Evolutionary conservation across 1,139 yeast species (phyloP), one percentile per base, ranked within the genome.

Genomic region (Yamadazyma mexicana): DNA sequence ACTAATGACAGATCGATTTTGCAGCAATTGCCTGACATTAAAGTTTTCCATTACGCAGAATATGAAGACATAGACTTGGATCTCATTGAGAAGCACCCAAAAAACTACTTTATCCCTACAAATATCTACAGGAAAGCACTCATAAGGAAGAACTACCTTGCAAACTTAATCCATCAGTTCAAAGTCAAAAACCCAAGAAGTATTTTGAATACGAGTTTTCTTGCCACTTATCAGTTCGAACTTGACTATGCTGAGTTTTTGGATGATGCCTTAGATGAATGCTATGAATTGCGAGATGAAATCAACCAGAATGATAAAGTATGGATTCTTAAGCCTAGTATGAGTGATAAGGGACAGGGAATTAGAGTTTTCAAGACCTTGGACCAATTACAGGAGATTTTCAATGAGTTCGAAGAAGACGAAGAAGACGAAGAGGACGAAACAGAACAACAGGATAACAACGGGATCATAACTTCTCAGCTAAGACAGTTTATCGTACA

Each of bases 301-400:
- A 67, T 92, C 27, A 83, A 84, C 39, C 57, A 61, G 5, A 80
- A 79, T 16, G 74, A 72, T n/a, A 78, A 75, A 48, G 76, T 83
- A 39, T 92, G 94, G 91, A 92, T 92, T 36, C 69, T 92, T 53
- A 92, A 92, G 56, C 98, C 98, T 10, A 82, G 96, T 49, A 89
- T 92, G 97, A 85, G 95, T 54, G 98, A 92, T 55, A 83, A 92
- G 56, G 98, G 96, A 9, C 97, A 92, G 59, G 98, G 98, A 0
- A 89, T 92, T 33, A 69, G 96, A 35, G 62, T 92, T 1, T 92
- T 92, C 64, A 73, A 73, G 39, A 83, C 91, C 0, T 69, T 88
- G 25, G 87, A 81, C 10, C 95, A 89, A 51, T 66, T 92, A 39
- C 97, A 91, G 57, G 75, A 63, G 2, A 83, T 91, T 9, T 92